Evolutionary conservation across 2,329 filamentous ascomycete species (phyloP), one percentile per base, ranked within the genome.

Genomic region (Hypoxylon sp.): DNA sequence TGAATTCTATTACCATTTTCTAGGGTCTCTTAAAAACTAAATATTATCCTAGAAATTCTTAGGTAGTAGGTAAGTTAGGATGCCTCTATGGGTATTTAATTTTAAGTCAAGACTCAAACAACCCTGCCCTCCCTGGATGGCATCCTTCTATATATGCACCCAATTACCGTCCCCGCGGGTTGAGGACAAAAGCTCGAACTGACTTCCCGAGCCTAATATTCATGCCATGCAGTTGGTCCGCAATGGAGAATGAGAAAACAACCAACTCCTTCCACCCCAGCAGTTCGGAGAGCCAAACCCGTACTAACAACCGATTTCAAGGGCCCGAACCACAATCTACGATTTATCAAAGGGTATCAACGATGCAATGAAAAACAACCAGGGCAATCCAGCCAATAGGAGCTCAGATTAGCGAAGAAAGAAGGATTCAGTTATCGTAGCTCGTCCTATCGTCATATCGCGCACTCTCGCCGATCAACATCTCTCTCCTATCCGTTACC

Each of bases 361-460:
- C 40, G 53, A 42, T 59, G 40, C 42, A 64, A 44, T 53, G 22
- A 61, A 66, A 49, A 61, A 61, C 25, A 57, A 58, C 49, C 44
- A 62, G 59, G 27, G 37, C 37, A 20, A 54, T 31, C 42, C 30
- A 50, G 30, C 37, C 30, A 40, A 60, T 58, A 55, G 37, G 11
- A 49, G 51, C 40, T 33, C 14, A 51, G 50, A 44, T 61, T 27
- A 17, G 57, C 20, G 53, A 37, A 61, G 14, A 7, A 59, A 33
- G 3, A 17, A 48, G 17, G 53, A 30, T 37, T 64, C 50, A 40
- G 53, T 61, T 14, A 17, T 66, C 69, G 49, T 69, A 59, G 50
- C 66, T 71, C 69, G 48, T 72, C 64, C 55, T 57, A 25, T 68
- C 64, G 17, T 69, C 64, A 33, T 67, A 40, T 62, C 51, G 55